phyloP scores from a whole-genome alignment of 306 rosid species.

The Vigna trinervia region DNA sequence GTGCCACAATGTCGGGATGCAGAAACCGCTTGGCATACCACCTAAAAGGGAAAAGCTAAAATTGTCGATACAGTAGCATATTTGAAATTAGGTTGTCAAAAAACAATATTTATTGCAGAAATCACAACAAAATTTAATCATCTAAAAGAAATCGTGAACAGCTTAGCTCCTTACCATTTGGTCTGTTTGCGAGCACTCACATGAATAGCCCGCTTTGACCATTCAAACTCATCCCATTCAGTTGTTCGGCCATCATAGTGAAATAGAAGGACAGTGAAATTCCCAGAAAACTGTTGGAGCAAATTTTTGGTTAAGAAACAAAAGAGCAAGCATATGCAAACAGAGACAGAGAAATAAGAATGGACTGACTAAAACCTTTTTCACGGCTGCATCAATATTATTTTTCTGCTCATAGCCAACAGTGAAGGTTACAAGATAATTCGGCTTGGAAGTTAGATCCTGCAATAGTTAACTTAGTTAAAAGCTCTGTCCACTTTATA shows the following conservation, averaged over 20 bases:
- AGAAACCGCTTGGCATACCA: slow-evolving; percentile 98
- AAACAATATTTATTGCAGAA: slow-evolving; percentile 1
- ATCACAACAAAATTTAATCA: neutral
- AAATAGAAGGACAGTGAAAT: slow-evolving; percentile 89
- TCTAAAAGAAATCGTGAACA: neutral
- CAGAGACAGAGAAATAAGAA: slow-evolving; percentile 30
- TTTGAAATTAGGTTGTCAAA: slow-evolving; percentile 22
- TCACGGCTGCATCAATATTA: slow-evolving; percentile 87
- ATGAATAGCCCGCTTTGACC: slow-evolving; percentile 95
- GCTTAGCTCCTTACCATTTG: slow-evolving; percentile 71
- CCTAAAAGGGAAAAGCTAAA: slow-evolving; percentile 53
- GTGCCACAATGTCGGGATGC: slow-evolving; percentile 98
- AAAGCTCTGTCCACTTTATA: slow-evolving; percentile 28
- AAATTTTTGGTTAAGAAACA: slow-evolving; percentile 38
- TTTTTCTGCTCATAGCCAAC: slow-evolving; percentile 79
- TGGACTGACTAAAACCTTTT: slow-evolving; percentile 63
- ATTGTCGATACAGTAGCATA: slow-evolving; percentile 30
- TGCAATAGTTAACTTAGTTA: slow-evolving; percentile 54
- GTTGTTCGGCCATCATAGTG: slow-evolving; percentile 94
- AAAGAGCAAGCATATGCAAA: slow-evolving; percentile 19
- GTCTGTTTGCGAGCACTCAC: slow-evolving; percentile 89
- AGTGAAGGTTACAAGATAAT: slow-evolving; percentile 96
- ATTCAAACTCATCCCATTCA: slow-evolving; percentile 96
- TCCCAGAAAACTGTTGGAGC: slow-evolving; percentile 79
- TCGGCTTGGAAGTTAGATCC: slow-evolving; percentile 84